Conservation (phyloP, 176 grass and related monocot genomes). For the Leersia perrieri region DNA sequence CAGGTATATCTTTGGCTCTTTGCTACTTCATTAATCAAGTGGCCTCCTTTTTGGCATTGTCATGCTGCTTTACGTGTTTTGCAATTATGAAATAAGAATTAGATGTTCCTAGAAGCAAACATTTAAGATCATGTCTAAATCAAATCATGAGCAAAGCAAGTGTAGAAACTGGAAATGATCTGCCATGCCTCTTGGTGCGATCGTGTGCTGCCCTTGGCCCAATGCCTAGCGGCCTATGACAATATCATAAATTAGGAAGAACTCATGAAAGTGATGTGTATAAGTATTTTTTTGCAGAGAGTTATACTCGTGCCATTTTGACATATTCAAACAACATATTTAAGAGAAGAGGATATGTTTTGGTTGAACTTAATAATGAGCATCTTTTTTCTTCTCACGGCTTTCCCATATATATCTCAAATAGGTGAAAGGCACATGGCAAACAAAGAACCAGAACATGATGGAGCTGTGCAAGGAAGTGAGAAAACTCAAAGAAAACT, state of each 20-base stretch:
- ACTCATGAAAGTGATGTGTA: not conserved
- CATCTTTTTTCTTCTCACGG: not conserved
- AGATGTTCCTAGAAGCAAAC: not conserved
- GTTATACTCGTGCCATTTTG: not conserved
- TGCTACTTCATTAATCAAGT: slow-evolving; percentile 7
- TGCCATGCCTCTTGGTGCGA: not conserved
- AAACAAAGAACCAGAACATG: slow-evolving; percentile 51
- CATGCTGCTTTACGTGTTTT: not conserved
- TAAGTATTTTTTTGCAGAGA: not conserved
- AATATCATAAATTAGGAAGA: not conserved
- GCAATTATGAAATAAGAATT: not conserved
- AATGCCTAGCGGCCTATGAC: not conserved
- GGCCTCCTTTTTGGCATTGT: not conserved
- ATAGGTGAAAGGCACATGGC: slow-evolving; percentile 52
- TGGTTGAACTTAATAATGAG: too few relatives aligned
- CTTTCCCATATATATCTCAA: slow-evolving; percentile 12
- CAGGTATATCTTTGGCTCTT: slow-evolving; percentile 45
- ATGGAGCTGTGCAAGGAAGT: slow-evolving; percentile 60
- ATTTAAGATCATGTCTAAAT: not conserved
- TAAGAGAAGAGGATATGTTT: too few relatives aligned
- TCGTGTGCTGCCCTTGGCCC: not conserved
- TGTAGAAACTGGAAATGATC: not conserved
- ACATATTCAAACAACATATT: not conserved
- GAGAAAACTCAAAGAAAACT: slow-evolving; percentile 45
- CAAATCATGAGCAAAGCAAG: not conserved